phyloP scores from a whole-genome alignment of 192 early-diverging fungal species.

The Spizellomyces sp. region DNA sequence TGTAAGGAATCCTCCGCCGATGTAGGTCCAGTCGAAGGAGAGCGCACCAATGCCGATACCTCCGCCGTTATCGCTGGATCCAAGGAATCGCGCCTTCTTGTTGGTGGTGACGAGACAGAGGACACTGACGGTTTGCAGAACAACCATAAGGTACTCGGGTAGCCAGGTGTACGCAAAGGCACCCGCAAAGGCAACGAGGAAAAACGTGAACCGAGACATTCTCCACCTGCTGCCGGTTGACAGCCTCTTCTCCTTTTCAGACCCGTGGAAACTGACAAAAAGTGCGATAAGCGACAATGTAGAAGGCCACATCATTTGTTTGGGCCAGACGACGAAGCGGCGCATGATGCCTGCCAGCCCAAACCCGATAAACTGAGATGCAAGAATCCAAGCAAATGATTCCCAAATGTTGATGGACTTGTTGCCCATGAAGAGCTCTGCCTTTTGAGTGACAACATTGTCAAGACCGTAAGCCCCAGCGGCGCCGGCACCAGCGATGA shows the following conservation, averaged over 20 bases:
- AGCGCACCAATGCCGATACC: constrained; percentile 35
- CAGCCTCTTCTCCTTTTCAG: not conserved
- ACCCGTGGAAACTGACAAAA: constrained; percentile 33
- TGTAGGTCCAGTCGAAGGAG: constrained; percentile 61
- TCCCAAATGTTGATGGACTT: constrained; percentile 27
- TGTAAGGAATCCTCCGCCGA: constrained; percentile 32
- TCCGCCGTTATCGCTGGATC: not conserved
- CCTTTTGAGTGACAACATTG: constrained; percentile 24
- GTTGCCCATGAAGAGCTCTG: constrained; percentile 2
- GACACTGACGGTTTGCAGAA: constrained; percentile 5
- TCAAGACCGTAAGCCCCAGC: constrained; percentile 8
- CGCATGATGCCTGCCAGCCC: constrained; percentile 74
- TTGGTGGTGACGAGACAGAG: constrained; percentile 10
- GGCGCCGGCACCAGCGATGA: constrained; percentile 60
- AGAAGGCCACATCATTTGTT: constrained; percentile 87
- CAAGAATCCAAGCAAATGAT: constrained; percentile 58
- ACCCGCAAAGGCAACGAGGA: constrained; percentile 53
- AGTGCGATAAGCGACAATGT: constrained; percentile 75
- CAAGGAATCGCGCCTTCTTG: not conserved
- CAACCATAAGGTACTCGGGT: constrained; percentile 40
- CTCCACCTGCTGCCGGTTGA: not conserved
- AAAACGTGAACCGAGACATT: constrained; percentile 58
- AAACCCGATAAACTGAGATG: constrained; percentile 66
- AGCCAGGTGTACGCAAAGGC: constrained; percentile 56
- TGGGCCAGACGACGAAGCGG: constrained; percentile 81